Percentiles rank a stretch among this genome's conserved stretches.
Conservation (phyloP, 148 eudicot species). For the Bassia scoparia region DNA sequence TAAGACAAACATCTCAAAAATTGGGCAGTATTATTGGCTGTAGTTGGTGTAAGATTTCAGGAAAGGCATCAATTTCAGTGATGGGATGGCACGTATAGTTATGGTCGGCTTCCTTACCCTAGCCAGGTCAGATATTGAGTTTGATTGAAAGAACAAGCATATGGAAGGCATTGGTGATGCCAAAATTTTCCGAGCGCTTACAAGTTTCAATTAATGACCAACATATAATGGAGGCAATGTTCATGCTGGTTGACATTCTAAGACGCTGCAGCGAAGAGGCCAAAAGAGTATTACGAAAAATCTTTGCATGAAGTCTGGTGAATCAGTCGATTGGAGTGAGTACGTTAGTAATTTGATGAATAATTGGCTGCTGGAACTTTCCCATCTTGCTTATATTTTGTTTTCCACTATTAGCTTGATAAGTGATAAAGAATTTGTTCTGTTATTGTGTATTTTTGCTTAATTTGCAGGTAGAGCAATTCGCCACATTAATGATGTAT, state of each 20-base stretch:
- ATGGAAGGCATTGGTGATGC: conserved; percentile 66
- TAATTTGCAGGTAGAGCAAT: conserved; percentile 99
- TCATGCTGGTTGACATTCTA: conserved; percentile 65
- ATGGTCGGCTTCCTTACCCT: conserved; percentile 93
- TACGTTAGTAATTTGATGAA: not conserved
- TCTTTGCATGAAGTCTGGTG: conserved; percentile 97
- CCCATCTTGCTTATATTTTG: not conserved
- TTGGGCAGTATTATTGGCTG: conserved; percentile 86
- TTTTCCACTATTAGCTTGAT: too few relatives aligned
- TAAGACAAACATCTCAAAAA: conserved; percentile 40
- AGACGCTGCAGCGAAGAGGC: conserved; percentile 79
- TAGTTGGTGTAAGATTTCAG: conserved; percentile 95
- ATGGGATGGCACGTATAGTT: conserved; percentile 89
- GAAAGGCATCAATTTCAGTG: conserved; percentile 95
- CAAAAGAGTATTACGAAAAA: conserved; percentile 91
- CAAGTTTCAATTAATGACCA: conserved; percentile 23
- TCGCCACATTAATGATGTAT: conserved; percentile 78
- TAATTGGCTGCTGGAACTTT: not conserved
- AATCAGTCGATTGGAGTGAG: conserved; percentile 92
- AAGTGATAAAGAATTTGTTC: too few relatives aligned
- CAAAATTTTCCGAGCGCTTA: conserved; percentile 15
- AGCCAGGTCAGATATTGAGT: conserved; percentile 81
- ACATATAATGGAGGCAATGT: conserved; percentile 33
- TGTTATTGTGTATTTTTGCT: not conserved
- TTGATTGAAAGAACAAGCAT: conserved; percentile 79